Evolutionary conservation across 2,329 filamentous ascomycete genomes (phyloP).

Genomic region (Colletotrichum magnum): DNA sequence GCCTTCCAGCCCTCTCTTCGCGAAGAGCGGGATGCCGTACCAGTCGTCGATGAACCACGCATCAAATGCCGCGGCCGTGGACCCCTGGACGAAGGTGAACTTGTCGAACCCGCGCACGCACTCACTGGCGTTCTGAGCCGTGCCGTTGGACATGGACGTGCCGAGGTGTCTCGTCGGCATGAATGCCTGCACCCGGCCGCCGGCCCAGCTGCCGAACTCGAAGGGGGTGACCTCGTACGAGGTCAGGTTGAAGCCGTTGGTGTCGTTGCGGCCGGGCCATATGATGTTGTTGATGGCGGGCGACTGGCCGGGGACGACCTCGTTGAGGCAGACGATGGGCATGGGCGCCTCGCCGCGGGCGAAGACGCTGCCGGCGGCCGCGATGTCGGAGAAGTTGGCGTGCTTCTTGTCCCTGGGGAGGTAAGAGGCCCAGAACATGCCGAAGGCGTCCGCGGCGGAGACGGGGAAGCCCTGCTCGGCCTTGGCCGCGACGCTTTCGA

Average conservation of each 20-base stretch:
- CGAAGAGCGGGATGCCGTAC: constrained; percentile 45
- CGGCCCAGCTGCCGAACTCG: constrained; percentile 51
- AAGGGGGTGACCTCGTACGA: constrained; percentile 51
- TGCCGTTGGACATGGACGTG: constrained; percentile 47
- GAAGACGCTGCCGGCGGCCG: constrained; percentile 40
- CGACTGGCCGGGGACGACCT: constrained; percentile 47
- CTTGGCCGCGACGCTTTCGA: constrained; percentile 44
- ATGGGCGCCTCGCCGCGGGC: constrained; percentile 45
- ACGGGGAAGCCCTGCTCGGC: constrained; percentile 45
- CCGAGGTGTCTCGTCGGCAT: constrained; percentile 48
- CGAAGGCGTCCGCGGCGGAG: constrained; percentile 46
- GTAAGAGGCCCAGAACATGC: constrained; percentile 47
- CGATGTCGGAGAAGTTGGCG: constrained; percentile 46
- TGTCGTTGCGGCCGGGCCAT: constrained; percentile 46
- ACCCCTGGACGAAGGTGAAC: constrained; percentile 49
- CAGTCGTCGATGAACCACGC: constrained; percentile 47
- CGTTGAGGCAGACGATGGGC: constrained; percentile 47
- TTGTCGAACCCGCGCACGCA: constrained; percentile 51
- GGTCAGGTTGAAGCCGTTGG: constrained; percentile 48
- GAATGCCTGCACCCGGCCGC: constrained; percentile 48
- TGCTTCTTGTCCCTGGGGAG: constrained; percentile 40
- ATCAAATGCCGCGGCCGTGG: constrained; percentile 47
- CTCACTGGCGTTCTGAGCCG: constrained; percentile 44
- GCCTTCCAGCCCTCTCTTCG: constrained; percentile 41
- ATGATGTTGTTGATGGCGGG: constrained; percentile 46